Base-by-base conservation (phyloP, 2,329 filamentous ascomycete genomes). In the Aspergillus costaricaensis region DNA sequence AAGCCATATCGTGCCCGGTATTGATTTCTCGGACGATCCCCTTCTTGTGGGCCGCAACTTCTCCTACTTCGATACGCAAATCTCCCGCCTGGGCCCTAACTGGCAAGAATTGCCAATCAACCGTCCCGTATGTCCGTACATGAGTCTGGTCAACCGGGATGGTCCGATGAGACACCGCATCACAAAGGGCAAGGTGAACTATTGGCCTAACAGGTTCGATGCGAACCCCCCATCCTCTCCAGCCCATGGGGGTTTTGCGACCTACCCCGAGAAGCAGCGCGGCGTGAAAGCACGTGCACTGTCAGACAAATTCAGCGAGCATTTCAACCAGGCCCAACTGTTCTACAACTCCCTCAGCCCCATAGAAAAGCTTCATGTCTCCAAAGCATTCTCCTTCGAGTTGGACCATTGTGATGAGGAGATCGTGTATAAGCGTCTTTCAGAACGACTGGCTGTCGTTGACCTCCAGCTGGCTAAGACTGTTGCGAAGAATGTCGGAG, bases 81-180 rank as follows among this genome's bases (percentile, higher is more conserved):
- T 91, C 25, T 86, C 83, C 15, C 85, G 90, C 14, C 81, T 92
- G 0, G 90, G 90, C 10, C 78, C 85, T 51, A 93, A 93, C 75
- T 92, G 87, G 85, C 81, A 92, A 65, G 88, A 92, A 68, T 76
- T 93, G 0, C 90, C 90, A 1, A 89, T 93, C 72, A 93, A 93
- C 76, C 83, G 86, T 12, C 90, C 90, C 0, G 83, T 91, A 0
- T 91, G 88, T 63, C 89, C 89, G 0, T 87, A 91, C 38, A 87
- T 91, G 83, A 91, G 89, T 76, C 84, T 90, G 70, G 88, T 88
- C 70, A 89, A 92, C 76, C 86, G 91, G 0, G 91, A 95, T 60
- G 91, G 91, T 3, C 83, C 85, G 5, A 84, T 88, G 76, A 84
- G 88, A 3, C 91, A 94, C 74, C 87, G 83, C 3, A 92, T 95